Evolutionary conservation across 306 rosid genomes (phyloP).

Genomic region (Begonia fuchsioides): DNA sequence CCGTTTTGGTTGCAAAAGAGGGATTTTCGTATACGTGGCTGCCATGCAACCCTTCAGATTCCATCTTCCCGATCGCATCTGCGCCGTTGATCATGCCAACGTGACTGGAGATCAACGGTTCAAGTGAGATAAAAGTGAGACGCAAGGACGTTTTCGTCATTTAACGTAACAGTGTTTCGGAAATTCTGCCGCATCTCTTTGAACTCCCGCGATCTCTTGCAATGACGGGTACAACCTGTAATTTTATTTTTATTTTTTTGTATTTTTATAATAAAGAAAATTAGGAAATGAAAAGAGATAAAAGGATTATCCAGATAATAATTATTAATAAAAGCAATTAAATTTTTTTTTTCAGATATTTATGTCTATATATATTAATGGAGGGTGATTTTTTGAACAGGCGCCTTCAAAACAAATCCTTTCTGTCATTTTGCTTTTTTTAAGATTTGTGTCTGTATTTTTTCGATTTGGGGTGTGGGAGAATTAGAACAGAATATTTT

Average conservation of each 20-base stretch:
- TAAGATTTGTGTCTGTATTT: constrained; percentile 13
- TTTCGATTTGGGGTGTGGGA: neutral
- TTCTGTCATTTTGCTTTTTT: constrained; percentile 26
- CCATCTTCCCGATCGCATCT: neutral
- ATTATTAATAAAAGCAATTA: neutral
- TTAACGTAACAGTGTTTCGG: constrained; percentile 7
- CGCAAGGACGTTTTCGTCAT: constrained; percentile 5
- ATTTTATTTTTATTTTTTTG: neutral
- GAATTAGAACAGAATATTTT: constrained; percentile 5
- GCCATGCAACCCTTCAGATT: no score
- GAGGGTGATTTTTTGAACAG: constrained; percentile 27
- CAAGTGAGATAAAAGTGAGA: neutral
- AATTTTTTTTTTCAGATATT: neutral
- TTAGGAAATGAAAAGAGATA: no score
- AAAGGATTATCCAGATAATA: neutral
- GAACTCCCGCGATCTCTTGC: constrained; percentile 21
- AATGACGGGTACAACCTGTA: constrained; percentile 17
- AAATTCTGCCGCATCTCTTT: constrained; percentile 22
- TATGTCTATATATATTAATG: constrained; percentile 1
- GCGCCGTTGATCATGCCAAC: neutral
- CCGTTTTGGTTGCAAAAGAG: neutral
- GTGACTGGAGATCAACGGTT: neutral
- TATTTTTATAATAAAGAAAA: neutral
- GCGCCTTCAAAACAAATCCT: constrained; percentile 24
- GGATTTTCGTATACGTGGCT: no score